These are phyloP conservation scores for Salvia sclarea DNA, from an alignment of 305 asterid genomes.

Conservation along the genomic window DNA sequence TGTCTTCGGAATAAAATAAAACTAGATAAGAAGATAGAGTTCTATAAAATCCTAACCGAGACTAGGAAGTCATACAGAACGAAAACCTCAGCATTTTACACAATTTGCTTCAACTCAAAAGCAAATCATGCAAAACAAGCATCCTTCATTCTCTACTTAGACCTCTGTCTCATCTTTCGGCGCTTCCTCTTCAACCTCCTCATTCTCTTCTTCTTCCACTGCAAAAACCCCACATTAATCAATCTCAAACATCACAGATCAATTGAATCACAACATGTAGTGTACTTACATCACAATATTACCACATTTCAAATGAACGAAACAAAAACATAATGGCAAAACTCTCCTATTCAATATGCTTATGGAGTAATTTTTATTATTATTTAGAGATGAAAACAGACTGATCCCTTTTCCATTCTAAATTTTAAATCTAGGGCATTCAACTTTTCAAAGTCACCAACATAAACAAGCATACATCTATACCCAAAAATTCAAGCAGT, in stretches of 20 bases:
- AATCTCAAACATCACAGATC: neutral
- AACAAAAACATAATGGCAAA: too few relatives aligned
- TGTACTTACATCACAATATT: neutral
- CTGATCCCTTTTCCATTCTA: neutral
- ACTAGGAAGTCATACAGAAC: neutral
- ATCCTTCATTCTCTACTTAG: constrained; percentile 41
- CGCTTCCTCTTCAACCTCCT: constrained; percentile 78
- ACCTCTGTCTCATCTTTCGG: constrained; percentile 67
- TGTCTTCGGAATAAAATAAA: neutral
- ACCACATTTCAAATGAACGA: neutral
- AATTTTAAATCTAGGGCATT: neutral
- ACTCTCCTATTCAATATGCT: too few relatives aligned
- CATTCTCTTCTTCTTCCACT: constrained; percentile 81
- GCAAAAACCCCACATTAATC: neutral
- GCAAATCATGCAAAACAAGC: constrained; percentile 22
- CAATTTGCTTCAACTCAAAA: constrained; percentile 6
- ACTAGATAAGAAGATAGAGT: neutral
- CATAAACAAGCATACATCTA: neutral
- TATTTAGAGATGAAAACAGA: too few relatives aligned
- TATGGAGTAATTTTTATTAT: too few relatives aligned
- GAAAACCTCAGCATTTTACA: constrained; percentile 1
- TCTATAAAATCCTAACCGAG: neutral
- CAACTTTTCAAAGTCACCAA: neutral
- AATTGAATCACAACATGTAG: neutral
- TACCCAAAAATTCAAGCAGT: neutral